Percentiles rank a stretch among this genome's conserved stretches.
Conservation (phyloP, 2,329 filamentous ascomycete species). For the Clarireedia monteithiana region DNA sequence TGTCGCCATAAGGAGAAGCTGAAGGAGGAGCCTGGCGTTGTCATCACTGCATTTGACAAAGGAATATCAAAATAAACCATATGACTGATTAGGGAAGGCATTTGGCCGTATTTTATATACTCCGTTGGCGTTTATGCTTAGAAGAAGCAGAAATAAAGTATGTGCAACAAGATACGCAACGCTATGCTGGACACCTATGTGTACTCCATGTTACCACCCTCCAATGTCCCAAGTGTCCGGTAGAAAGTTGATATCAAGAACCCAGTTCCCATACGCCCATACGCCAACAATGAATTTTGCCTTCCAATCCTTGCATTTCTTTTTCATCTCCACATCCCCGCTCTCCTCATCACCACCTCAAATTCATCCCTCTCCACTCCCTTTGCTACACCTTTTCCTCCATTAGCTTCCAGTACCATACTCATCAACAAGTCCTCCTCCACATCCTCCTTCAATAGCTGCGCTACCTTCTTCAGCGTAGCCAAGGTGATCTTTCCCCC, state of each 20-base stretch:
- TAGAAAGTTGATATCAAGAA: neutral
- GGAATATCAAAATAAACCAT: neutral
- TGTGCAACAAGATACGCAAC: neutral
- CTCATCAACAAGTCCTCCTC: constrained; percentile 77
- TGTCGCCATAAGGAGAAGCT: too few relatives aligned
- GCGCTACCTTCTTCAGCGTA: constrained; percentile 72
- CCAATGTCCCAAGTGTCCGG: neutral
- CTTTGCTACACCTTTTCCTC: constrained; percentile 59
- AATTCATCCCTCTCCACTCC: constrained; percentile 67
- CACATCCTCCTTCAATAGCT: constrained; percentile 75
- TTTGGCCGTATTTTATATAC: constrained; percentile 10
- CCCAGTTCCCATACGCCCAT: neutral
- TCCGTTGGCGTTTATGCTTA: constrained; percentile 10
- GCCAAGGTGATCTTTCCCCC: constrained; percentile 67
- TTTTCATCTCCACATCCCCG: constrained; percentile 25
- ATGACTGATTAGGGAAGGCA: neutral
- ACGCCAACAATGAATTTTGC: neutral
- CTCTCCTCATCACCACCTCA: constrained; percentile 27
- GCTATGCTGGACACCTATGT: neutral
- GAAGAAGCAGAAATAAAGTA: constrained; percentile 4
- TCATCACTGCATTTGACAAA: too few relatives aligned
- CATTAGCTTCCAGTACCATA: constrained; percentile 94
- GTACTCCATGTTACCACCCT: neutral
- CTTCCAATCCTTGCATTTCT: neutral
- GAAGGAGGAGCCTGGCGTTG: neutral